Evolutionary conservation across 768 basidiomycete genomes (phyloP), one percentile per base, ranked within the genome.

Genomic region (Coprinopsis cinerea): DNA sequence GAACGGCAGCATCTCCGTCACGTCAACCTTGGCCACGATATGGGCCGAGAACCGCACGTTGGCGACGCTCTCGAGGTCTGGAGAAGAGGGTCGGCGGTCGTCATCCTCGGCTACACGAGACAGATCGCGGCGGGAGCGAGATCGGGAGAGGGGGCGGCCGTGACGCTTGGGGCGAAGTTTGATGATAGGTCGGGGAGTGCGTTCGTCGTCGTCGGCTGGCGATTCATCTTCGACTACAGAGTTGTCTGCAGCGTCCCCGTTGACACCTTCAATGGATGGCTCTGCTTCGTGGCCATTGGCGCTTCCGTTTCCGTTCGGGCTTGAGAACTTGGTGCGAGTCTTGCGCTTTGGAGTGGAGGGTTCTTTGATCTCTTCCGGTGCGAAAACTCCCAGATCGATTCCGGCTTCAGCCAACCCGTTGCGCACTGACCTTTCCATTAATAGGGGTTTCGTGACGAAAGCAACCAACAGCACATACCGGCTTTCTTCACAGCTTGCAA

Each of bases 311-410:
- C 65, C 67, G 27, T 67, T 64, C 24, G 63, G 47, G 17, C 55
- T 27, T 10, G 63, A 57, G 53, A 73, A 70, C 6, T 65, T 65
- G 13, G 69, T 68, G n/a, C 11, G 4, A 13, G 27, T 46, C 46
- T 65, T 62, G 30, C 69, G 62, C 59, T 66, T 71, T 27, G 63
- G 64, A 2, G 63, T 63, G 28, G 61, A 59, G 9, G 56, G 57
- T 17, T 26, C 39, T n/a, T 42, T 61, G 42, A 58, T 43, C 26
- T 57, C 55, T 46, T 67, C 73, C 30, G 68, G 60, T 14, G 76
- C 78, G 62, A 92, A 89, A 17, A 92, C 81, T 42, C 89, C 88
- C 61, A 90, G 85, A 60, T 80, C 83, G 34, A 92, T 75, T 13
- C 78, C 78, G 17, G 84, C 83, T 47, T 78, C 76, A 45, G 69